Evolutionary conservation across 164 flowering plant species (phyloP), one percentile per base, ranked within the genome.

Genomic region (Brasenia schreberi): DNA sequence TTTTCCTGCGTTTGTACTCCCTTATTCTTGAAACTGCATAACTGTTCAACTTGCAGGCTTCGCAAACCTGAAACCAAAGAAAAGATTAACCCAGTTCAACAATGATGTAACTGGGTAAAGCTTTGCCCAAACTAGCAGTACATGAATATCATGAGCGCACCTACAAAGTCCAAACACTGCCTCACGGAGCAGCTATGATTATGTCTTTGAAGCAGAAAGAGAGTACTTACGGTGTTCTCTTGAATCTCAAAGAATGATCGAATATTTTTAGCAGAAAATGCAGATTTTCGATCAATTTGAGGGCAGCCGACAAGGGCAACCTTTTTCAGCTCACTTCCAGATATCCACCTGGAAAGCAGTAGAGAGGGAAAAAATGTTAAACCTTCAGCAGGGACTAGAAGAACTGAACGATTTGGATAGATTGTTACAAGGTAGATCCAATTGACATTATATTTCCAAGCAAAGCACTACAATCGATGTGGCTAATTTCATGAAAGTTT

Each of bases 261-360:
- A 70, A 88, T 63, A 19, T 73, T 80, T 80, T 93, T 93, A 62
- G 97, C 97, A 68, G 92, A 74, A 76, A 79, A 83, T 19, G 80
- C 74, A 69, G 52, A 71, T 76, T 76, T 84, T 70, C 59, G 79
- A 59, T 58, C 71, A 16, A 73, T 44, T 60, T 89, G 81, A 64
- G 98, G 98, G 63, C 98, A 93, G 45, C 98, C 98, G 69, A 83
- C 86, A 44, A 77, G 78, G 6, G 92, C 92, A 7, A 49, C 56
- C 56, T 49, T 49, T 49, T 49, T 9, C 16, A 49, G 56, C 56
- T 49, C 56, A 14, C 56, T 49, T 49, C 56, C 56, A 9, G 56
- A 49, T 14, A 49, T 9, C 56, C 56, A 49, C 14, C 56, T 49
- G 56, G 16, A 49, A 49, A 49, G 56, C 56, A 49, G 56, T 14